phyloP scores from a whole-genome alignment of 176 grass and related monocot species.

The Phyllostachys edulis region DNA sequence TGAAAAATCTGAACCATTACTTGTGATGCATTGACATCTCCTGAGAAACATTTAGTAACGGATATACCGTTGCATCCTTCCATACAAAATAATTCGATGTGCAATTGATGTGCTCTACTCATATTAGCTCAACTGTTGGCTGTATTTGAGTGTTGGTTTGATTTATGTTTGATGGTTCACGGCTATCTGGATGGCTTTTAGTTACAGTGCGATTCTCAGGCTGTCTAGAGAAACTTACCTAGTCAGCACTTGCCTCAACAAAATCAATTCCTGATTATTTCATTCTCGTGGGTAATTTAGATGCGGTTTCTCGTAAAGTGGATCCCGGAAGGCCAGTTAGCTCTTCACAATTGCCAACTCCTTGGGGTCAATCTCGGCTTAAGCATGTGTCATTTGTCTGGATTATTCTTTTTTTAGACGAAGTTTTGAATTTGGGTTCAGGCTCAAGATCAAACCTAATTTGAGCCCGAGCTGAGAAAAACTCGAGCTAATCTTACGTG shows the following conservation, averaged over 20 bases:
- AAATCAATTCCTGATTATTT: not conserved
- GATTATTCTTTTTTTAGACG: not conserved
- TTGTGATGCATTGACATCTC: constrained; percentile 3
- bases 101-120: not conserved
- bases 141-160: not conserved
- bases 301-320: not conserved
- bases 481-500: too few species aligned
- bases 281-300: not conserved
- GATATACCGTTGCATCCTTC: not conserved
- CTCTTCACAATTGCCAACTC: not conserved
- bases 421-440: not conserved
- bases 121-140: not conserved
- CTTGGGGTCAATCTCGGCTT: not conserved
- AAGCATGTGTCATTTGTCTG: not conserved
- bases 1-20: constrained; percentile 6
- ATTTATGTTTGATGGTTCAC: not conserved
- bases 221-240: not conserved
- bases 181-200: not conserved
- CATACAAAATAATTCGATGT: constrained; percentile 6
- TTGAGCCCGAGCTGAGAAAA: too few species aligned
- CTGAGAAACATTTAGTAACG: not conserved
- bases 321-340: not conserved
- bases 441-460: too few species aligned
- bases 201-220: too few species aligned
- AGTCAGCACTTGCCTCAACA: not conserved